These are phyloP conservation scores for Venturiaceae sp. DNA, from an alignment of 2,329 filamentous ascomycete species.

Conservation along the genomic window DNA sequence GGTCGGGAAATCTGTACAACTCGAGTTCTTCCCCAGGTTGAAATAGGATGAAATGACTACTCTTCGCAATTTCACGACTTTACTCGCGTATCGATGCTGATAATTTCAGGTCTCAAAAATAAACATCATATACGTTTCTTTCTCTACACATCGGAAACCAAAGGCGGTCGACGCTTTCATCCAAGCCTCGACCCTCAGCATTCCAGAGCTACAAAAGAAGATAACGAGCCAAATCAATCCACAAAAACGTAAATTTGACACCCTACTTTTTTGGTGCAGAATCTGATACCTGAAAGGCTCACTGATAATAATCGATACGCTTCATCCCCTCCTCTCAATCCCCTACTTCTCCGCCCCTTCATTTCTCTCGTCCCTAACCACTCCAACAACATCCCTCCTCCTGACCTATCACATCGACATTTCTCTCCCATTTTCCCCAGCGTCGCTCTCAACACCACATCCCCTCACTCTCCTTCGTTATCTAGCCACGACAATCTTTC, in stretches of 20 bases:
- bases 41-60: too few species aligned
- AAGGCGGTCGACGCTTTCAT: conserved; percentile 59
- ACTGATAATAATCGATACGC: conserved; percentile 70
- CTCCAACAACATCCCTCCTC: conserved; percentile 60
- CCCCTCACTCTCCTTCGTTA: conserved; percentile 67
- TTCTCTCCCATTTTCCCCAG: conserved; percentile 36
- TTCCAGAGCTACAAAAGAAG: conserved; percentile 49
- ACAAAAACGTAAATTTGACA: conserved; percentile 1
- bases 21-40: too few species aligned
- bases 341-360: conserved; percentile 49
- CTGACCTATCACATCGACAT: conserved; percentile 78
- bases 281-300: conserved; percentile 40
- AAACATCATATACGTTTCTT: conserved; percentile 68
- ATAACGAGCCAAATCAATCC: conserved; percentile 43
- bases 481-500: conserved; percentile 80
- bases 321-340: conserved; percentile 54
- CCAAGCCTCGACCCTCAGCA: conserved; percentile 48
- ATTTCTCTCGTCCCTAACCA: conserved; percentile 62
- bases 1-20: too few species aligned
- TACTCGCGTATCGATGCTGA: not conserved
- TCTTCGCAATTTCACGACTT: too few species aligned
- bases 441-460: conserved; percentile 49
- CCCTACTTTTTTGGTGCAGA: too few species aligned
- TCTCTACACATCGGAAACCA: conserved; percentile 60
- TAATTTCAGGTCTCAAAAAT: conserved; percentile 48